These are phyloP conservation scores for Phoenix dactylifera DNA, from an alignment of 176 grass and related monocot genomes.

Conservation along the genomic window DNA sequence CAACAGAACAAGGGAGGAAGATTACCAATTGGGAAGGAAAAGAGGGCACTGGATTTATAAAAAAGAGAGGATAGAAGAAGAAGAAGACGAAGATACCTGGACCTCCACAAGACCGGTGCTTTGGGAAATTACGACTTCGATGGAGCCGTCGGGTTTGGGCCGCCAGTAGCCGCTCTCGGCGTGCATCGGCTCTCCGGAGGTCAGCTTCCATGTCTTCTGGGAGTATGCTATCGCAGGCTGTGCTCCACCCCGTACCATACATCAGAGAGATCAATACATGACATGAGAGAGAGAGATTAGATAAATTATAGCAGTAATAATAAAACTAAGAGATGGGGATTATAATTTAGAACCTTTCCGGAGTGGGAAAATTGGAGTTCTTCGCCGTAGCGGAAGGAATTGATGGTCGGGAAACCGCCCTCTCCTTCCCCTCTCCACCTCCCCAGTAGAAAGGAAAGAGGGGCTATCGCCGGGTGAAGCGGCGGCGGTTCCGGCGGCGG, in stretches of 20 bases:
- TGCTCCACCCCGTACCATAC: background rate
- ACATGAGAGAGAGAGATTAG: background rate
- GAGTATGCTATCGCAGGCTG: conserved; percentile 88
- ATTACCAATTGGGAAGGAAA: too few relatives aligned
- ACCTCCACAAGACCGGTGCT: conserved; percentile 79
- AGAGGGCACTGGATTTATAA: too few relatives aligned
- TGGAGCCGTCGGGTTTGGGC: conserved; percentile 44
- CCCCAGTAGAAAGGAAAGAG: conserved; percentile 53
- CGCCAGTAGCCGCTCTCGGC: conserved; percentile 92
- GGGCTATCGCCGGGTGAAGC: conserved; percentile 51
- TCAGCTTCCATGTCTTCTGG: conserved; percentile 75
- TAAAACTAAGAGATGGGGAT: background rate
- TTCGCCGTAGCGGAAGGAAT: conserved; percentile 84
- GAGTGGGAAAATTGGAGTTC: conserved; percentile 84
- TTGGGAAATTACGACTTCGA: conserved; percentile 78
- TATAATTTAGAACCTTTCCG: conserved; percentile 43
- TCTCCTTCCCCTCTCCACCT: conserved; percentile 76
- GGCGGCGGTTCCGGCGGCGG: conserved; percentile 16
- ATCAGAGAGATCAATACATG: background rate
- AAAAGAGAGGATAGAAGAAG: too few relatives aligned
- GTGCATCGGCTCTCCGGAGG: conserved; percentile 80
- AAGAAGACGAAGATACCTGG: conserved; percentile 27
- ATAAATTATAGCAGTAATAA: background rate
- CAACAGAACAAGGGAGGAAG: too few relatives aligned
- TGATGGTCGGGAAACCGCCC: conserved; percentile 72